These are phyloP conservation scores for Fusarium praegraminearum DNA, from an alignment of 2,329 filamentous ascomycete genomes.

Conservation along the genomic window DNA sequence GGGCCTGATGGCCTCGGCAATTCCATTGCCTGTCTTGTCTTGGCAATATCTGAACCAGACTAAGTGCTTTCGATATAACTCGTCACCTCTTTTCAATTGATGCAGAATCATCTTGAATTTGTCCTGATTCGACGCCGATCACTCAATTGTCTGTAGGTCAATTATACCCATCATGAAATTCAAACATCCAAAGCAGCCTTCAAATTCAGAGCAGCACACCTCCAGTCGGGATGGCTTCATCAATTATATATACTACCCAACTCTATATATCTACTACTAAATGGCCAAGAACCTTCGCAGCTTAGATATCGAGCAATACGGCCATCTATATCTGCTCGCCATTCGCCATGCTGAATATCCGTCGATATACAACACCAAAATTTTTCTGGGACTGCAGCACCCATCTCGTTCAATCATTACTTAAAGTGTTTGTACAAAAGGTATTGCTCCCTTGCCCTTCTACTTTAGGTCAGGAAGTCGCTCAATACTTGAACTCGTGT, in stretches of 20 bases:
- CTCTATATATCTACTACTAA: conserved; percentile 16
- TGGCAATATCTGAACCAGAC: conserved; percentile 21
- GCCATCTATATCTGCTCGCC: conserved; percentile 15
- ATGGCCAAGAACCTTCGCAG: neutral
- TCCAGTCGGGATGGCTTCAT: neutral
- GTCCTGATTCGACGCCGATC: neutral
- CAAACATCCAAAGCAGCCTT: conserved; percentile 16
- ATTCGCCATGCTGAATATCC: neutral
- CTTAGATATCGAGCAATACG: conserved; percentile 6
- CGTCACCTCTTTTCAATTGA: neutral
- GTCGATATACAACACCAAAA: neutral
- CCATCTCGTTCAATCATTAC: conserved; percentile 27
- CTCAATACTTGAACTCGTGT: conserved; percentile 70
- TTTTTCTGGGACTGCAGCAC: neutral
- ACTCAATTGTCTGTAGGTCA: neutral
- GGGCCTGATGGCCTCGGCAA: conserved; percentile 37
- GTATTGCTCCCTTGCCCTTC: neutral
- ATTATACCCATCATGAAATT: conserved; percentile 14
- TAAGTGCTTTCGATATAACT: conserved; percentile 1
- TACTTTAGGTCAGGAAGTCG: conserved; percentile 58
- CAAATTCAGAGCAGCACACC: neutral
- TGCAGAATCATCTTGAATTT: neutral
- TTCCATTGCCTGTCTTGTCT: conserved; percentile 25
- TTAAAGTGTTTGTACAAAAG: neutral
- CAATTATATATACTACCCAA: neutral